Evolutionary conservation across 257 asterid genomes (phyloP).

Genomic region (Solanum sparsipilum): DNA sequence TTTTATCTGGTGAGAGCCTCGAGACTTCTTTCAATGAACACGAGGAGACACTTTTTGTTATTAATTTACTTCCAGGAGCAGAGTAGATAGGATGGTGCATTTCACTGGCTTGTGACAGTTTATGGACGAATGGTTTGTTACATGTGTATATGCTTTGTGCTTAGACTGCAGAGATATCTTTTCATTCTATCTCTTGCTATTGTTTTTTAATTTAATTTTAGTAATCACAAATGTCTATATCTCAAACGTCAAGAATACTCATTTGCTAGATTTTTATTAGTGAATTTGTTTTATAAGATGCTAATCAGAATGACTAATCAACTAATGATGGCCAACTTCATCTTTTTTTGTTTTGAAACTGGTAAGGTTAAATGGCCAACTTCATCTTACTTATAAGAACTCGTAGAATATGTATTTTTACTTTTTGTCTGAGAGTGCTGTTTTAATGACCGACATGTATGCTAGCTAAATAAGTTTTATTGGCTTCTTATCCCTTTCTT

Average conservation of each 20-base stretch:
- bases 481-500: background rate
- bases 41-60: background rate
- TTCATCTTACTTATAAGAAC: background rate
- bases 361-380: background rate
- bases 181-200: background rate
- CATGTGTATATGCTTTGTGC: background rate
- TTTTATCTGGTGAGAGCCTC: background rate
- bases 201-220: too few species aligned
- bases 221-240: background rate
- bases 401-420: background rate
- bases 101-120: background rate
- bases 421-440: background rate
- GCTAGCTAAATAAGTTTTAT: background rate
- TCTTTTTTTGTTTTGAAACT: background rate
- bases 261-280: background rate
- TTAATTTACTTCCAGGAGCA: background rate
- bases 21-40: background rate
- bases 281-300: background rate
- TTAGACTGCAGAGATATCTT: background rate
- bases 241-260: background rate
- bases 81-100: background rate
- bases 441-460: background rate
- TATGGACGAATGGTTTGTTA: background rate
- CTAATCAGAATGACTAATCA: background rate
- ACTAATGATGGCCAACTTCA: background rate